phyloP scores from a whole-genome alignment of 1,139 yeast species.

The Taiozyma sp. region DNA sequence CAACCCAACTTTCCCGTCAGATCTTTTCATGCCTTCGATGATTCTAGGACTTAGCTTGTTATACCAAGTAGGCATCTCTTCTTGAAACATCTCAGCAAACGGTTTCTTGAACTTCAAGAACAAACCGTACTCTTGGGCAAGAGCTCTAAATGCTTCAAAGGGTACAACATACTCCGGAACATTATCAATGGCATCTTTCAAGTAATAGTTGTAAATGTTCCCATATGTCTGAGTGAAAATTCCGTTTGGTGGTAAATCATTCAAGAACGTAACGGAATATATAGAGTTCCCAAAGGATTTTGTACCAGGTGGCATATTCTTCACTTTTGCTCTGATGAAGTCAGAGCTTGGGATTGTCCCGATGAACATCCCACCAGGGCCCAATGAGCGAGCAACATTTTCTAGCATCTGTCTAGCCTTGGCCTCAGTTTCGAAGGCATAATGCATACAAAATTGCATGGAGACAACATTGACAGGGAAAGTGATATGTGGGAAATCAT shows the following conservation, averaged over 20 bases:
- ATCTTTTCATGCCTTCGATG: slow-evolving; percentile 63
- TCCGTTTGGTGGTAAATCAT: slow-evolving; percentile 71
- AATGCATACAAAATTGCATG: slow-evolving; percentile 89
- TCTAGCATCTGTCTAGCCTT: slow-evolving; percentile 69
- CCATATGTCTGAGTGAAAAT: slow-evolving; percentile 76
- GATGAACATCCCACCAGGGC: slow-evolving; percentile 79
- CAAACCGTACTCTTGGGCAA: slow-evolving; percentile 82
- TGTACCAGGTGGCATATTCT: slow-evolving; percentile 44
- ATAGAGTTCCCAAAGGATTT: slow-evolving; percentile 78
- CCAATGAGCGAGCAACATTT: slow-evolving; percentile 73
- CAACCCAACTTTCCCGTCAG: slow-evolving; percentile 81
- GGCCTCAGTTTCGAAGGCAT: slow-evolving; percentile 85
- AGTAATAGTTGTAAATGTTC: slow-evolving; percentile 72
- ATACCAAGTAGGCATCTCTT: slow-evolving; percentile 68
- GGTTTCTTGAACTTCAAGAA: slow-evolving; percentile 70
- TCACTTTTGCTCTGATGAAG: slow-evolving; percentile 63
- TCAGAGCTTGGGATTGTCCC: slow-evolving; percentile 96
- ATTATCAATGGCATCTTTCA: slow-evolving; percentile 91
- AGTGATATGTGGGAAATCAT: slow-evolving; percentile 47
- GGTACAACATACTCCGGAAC: slow-evolving; percentile 99
- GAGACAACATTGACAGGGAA: slow-evolving; percentile 88
- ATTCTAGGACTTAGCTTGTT: slow-evolving; percentile 56
- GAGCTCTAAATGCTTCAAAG: slow-evolving; percentile 75
- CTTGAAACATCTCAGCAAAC: slow-evolving; percentile 78
- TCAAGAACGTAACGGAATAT: slow-evolving; percentile 74